phyloP scores from a whole-genome alignment of 805 yeast genomes.

The Yarrowia keelungensis region DNA sequence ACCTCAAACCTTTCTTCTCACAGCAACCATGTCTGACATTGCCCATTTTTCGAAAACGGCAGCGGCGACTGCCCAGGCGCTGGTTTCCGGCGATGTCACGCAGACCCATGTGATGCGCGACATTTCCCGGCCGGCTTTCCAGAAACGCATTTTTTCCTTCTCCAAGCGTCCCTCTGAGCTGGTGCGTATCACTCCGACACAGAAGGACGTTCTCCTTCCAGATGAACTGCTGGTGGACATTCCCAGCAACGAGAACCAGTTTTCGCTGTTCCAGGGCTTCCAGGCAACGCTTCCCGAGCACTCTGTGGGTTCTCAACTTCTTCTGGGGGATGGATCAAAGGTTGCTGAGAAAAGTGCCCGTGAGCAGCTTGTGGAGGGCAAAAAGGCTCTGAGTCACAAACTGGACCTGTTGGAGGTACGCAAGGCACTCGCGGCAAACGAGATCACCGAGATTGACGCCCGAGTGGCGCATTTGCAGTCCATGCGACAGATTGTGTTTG shows the following conservation, averaged over 20 bases:
- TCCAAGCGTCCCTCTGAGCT: constrained; percentile 49
- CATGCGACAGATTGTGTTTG: constrained; percentile 62
- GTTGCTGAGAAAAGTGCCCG: constrained; percentile 43
- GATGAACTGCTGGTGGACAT: constrained; percentile 66
- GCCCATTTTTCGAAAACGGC: constrained; percentile 51
- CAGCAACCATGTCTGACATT: constrained; percentile 48
- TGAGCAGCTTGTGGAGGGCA: constrained; percentile 52
- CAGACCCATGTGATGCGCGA: constrained; percentile 58
- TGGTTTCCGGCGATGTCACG: constrained; percentile 49
- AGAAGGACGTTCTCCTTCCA: constrained; percentile 61
- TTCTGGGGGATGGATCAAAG: constrained; percentile 43
- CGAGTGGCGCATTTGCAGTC: constrained; percentile 60
- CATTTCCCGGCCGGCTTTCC: constrained; percentile 53
- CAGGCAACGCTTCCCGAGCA: constrained; percentile 54
- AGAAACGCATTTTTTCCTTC: constrained; percentile 51
- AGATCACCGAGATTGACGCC: constrained; percentile 67
- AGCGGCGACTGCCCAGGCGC: constrained; percentile 51
- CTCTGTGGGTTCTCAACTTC: constrained; percentile 32
- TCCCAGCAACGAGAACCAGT: constrained; percentile 53
- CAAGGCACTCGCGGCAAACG: constrained; percentile 68
- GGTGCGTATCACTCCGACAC: constrained; percentile 49
- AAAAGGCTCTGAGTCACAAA: constrained; percentile 54
- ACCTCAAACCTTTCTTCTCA: too few relatives aligned
- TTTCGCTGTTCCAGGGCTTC: constrained; percentile 74
- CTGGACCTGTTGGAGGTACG: constrained; percentile 66